Evolutionary conservation across 495 filamentous ascomycete species (phyloP).

Genomic region (Xanthoparmelia taractica): DNA sequence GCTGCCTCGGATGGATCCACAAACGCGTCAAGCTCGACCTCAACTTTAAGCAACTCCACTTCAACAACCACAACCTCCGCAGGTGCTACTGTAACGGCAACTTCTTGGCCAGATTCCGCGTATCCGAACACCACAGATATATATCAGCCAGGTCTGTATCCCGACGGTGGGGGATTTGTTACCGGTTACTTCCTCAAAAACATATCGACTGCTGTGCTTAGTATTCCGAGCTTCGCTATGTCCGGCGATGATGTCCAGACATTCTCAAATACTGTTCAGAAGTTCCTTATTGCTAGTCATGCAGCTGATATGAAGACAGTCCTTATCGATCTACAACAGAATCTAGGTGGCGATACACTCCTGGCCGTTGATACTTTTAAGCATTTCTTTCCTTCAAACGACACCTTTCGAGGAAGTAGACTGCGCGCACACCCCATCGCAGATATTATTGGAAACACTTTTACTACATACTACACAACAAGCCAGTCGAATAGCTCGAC

Average conservation of each 20-base stretch:
- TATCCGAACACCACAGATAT: constrained; percentile 32
- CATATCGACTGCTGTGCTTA: constrained; percentile 39
- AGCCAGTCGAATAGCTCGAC: constrained; percentile 14
- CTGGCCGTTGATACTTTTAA: constrained; percentile 42
- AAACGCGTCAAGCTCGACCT: neutral
- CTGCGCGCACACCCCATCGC: constrained; percentile 37
- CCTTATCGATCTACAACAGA: constrained; percentile 45
- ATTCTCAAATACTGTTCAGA: constrained; percentile 32
- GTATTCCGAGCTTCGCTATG: constrained; percentile 40
- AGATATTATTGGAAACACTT: constrained; percentile 35
- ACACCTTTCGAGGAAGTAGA: constrained; percentile 38
- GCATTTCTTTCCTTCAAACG: constrained; percentile 42
- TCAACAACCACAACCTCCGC: too few relatives aligned
- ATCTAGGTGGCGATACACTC: constrained; percentile 36
- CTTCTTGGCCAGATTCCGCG: constrained; percentile 25
- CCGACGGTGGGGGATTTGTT: constrained; percentile 29
- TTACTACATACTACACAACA: constrained; percentile 30
- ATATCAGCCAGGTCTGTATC: constrained; percentile 27
- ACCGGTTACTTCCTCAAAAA: constrained; percentile 38
- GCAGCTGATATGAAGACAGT: constrained; percentile 34
- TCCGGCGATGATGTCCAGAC: constrained; percentile 25
- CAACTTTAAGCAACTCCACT: too few relatives aligned
- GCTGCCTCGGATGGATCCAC: constrained; percentile 1
- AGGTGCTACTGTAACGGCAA: too few relatives aligned
- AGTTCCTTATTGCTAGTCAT: constrained; percentile 36